These are phyloP conservation scores for Fraxinus angustifolia DNA, from an alignment of 305 asterid species.

Conservation along the genomic window DNA sequence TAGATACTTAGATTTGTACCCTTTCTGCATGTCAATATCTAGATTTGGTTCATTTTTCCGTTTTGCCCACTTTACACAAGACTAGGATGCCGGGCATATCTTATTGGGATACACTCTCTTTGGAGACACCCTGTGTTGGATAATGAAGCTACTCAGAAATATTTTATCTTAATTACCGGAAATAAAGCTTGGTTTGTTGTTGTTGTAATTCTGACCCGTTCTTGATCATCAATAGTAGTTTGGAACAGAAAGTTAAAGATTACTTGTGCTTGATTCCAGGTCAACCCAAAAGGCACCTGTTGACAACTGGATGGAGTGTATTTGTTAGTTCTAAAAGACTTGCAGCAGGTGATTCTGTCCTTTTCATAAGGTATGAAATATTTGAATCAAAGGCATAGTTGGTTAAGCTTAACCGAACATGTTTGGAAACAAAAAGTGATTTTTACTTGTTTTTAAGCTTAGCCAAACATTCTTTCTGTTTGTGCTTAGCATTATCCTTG, in stretches of 20 bases:
- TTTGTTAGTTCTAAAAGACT: constrained; percentile 91
- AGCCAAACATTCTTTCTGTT: not conserved
- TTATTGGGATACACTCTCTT: not conserved
- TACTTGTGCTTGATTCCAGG: constrained; percentile 44
- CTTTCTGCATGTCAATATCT: not conserved
- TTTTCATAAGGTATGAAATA: constrained; percentile 66
- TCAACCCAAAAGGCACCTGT: constrained; percentile 85
- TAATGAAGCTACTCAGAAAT: not conserved
- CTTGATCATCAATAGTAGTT: constrained; percentile 8
- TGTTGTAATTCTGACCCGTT: not conserved
- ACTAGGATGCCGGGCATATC: not conserved
- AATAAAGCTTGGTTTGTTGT: not conserved
- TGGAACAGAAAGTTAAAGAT: constrained; percentile 4
- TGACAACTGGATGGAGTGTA: constrained; percentile 97
- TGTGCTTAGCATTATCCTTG: constrained; percentile 3
- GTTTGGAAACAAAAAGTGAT: not conserved
- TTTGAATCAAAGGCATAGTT: not conserved
- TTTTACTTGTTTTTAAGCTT: not conserved
- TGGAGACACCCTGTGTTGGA: not conserved
- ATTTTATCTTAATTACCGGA: not conserved
- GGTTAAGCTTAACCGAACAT: not conserved
- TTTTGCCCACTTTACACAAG: not conserved
- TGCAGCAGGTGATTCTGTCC: constrained; percentile 85
- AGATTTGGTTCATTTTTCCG: not conserved
- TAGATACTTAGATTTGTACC: not conserved